A percentile compares a stretch with the other conserved stretches of the same genome.
phyloP scores from a whole-genome alignment of 2,329 filamentous ascomycete genomes.

The Ophiostoma ips region DNA sequence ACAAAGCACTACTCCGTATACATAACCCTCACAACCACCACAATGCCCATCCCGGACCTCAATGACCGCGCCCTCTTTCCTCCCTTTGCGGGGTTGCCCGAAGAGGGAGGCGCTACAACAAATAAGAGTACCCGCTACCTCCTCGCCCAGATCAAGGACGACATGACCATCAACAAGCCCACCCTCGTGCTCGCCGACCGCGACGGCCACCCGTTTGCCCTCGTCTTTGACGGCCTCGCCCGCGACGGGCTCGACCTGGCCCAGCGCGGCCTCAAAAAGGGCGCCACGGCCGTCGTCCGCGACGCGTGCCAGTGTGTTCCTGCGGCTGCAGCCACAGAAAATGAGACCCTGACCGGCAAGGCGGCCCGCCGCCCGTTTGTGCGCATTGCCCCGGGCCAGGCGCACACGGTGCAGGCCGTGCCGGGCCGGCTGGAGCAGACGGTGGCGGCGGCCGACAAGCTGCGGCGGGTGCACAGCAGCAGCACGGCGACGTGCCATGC shows the following conservation, averaged over 20 bases:
- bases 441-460: constrained; percentile 16
- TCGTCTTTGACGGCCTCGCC: constrained; percentile 29
- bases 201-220: constrained; percentile 26
- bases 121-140: too few relatives aligned
- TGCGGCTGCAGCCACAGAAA: not conserved
- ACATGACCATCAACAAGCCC: constrained; percentile 35
- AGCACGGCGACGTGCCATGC: constrained; percentile 2
- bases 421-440: constrained; percentile 20
- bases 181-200: constrained; percentile 32
- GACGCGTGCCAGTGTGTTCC: constrained; percentile 22
- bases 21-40: not conserved
- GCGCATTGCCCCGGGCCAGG: constrained; percentile 21
- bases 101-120: constrained; percentile 7
- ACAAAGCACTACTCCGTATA: not conserved
- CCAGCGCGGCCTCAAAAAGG: constrained; percentile 22
- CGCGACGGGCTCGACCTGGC: constrained; percentile 23
- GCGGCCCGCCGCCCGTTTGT: constrained; percentile 28
- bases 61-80: constrained; percentile 22
- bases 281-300: constrained; percentile 25
- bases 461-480: constrained; percentile 7
- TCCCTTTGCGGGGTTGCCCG: constrained; percentile 20
- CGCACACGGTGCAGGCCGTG: constrained; percentile 22
- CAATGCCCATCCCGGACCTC: constrained; percentile 20
- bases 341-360: constrained; percentile 7
- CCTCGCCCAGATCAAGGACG: constrained; percentile 31